Evolutionary conservation across 495 filamentous ascomycete species (phyloP).

Genomic region (Baudoinia panamericana): DNA sequence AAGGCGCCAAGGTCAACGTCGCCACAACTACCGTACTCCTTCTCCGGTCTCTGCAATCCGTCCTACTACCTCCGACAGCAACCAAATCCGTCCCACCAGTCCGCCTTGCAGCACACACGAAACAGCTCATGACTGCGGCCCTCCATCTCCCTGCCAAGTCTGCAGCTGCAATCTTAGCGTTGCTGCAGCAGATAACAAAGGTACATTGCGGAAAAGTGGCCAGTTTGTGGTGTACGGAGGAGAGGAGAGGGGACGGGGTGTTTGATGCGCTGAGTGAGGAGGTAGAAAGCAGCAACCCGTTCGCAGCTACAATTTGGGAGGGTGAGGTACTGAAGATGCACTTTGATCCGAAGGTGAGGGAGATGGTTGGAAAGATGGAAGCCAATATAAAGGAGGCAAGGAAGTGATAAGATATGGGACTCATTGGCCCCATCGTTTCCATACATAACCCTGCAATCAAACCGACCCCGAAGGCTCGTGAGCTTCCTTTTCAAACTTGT

Average conservation of each 20-base stretch:
- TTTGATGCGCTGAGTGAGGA: constrained; percentile 45
- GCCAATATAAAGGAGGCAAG: constrained; percentile 35
- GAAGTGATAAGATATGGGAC: constrained; percentile 1
- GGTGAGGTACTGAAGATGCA: constrained; percentile 74
- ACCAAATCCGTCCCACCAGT: constrained; percentile 51
- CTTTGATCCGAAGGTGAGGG: constrained; percentile 73
- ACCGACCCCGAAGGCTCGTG: too few species aligned
- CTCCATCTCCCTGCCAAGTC: constrained; percentile 87
- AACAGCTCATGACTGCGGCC: constrained; percentile 68
- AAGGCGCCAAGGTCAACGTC: constrained; percentile 61
- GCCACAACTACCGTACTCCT: constrained; percentile 85
- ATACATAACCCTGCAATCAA: too few species aligned
- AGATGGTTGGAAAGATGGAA: constrained; percentile 59
- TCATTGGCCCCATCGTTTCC: too few species aligned
- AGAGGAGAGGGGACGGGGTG: constrained; percentile 72
- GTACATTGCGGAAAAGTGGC: constrained; percentile 56
- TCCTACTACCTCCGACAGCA: constrained; percentile 54
- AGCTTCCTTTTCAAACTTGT: too few species aligned
- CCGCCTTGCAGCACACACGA: constrained; percentile 81
- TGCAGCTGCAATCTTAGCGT: constrained; percentile 55
- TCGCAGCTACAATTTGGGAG: constrained; percentile 84
- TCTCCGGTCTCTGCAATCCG: constrained; percentile 65
- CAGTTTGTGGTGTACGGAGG: constrained; percentile 72
- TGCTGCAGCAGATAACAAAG: constrained; percentile 62
- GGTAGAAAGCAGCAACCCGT: constrained; percentile 75